phyloP scores from a whole-genome alignment of 805 yeast species.

The Starmerella stigmatis region DNA sequence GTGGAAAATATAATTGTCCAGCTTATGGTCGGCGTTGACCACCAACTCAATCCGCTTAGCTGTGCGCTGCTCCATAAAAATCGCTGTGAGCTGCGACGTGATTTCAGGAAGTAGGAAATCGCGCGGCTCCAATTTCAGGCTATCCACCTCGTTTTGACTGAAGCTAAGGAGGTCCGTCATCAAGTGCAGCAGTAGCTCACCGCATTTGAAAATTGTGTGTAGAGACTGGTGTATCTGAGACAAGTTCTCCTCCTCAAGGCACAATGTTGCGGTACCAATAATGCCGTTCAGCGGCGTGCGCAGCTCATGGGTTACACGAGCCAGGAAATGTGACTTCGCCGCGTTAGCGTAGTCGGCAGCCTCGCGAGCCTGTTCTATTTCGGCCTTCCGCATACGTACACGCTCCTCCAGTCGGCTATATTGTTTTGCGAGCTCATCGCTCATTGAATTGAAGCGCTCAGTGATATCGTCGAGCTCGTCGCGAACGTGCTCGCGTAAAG shows the following conservation, averaged over 20 bases:
- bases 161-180: constrained; percentile 84
- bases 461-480: constrained; percentile 86
- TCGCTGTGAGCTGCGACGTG: constrained; percentile 72
- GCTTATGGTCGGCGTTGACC: constrained; percentile 38
- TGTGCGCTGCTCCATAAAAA: constrained; percentile 54
- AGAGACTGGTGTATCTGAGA: constrained; percentile 58
- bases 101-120: constrained; percentile 72
- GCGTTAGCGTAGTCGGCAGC: constrained; percentile 89
- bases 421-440: constrained; percentile 76
- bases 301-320: constrained; percentile 86
- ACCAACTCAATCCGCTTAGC: constrained; percentile 55
- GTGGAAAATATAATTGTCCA: constrained; percentile 43
- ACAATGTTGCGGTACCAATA: constrained; percentile 89
- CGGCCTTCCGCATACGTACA: constrained; percentile 75
- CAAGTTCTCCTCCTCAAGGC: constrained; percentile 67
- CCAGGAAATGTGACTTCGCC: constrained; percentile 87
- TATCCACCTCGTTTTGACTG: constrained; percentile 79
- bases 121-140: constrained; percentile 71
- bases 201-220: constrained; percentile 77
- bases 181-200: constrained; percentile 79
- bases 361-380: constrained; percentile 69
- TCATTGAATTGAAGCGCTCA: constrained; percentile 88
- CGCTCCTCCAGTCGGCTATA: constrained; percentile 79
- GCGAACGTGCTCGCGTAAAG: constrained; percentile 23
- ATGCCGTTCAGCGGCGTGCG: constrained; percentile 95